Conservation (phyloP, 1,284 basidiomycete species). For the Salmacisia buchloeana region DNA sequence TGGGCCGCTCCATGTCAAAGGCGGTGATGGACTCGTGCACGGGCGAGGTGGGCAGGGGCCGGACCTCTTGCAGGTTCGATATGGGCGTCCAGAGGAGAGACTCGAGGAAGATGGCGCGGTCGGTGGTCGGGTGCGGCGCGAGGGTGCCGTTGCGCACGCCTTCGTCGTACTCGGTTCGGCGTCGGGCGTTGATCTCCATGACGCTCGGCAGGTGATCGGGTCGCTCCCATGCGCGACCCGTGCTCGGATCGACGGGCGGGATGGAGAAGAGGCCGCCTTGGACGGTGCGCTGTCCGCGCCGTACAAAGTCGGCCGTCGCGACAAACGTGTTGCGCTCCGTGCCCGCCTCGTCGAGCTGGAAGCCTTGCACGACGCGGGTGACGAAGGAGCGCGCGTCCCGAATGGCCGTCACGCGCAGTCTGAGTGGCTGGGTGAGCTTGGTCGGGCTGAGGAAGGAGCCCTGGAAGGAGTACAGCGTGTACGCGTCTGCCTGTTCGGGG, state of each 20-base stretch:
- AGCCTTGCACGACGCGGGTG: slow-evolving; percentile 1
- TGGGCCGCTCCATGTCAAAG: background rate
- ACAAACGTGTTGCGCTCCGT: background rate
- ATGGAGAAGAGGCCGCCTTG: background rate
- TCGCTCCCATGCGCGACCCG: background rate
- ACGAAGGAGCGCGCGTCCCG: slow-evolving; percentile 2
- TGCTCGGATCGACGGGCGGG: background rate
- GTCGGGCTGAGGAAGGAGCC: slow-evolving; percentile 7
- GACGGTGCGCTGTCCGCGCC: background rate
- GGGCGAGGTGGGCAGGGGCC: background rate
- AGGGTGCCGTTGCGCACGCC: background rate
- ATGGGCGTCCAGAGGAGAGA: background rate
- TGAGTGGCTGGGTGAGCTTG: background rate
- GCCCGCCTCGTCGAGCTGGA: background rate
- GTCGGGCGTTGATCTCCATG: background rate
- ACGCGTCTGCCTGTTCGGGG: background rate
- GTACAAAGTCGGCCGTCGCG: background rate
- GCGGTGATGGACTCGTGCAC: background rate
- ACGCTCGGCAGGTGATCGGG: background rate
- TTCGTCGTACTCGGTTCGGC: background rate
- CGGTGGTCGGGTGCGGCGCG: background rate
- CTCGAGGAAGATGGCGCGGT: background rate
- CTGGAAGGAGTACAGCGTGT: slow-evolving; percentile 9
- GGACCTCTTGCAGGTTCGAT: background rate
- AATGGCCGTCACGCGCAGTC: background rate